Conservation (phyloP, 306 rosid genomes). For the Rosa chinensis region DNA sequence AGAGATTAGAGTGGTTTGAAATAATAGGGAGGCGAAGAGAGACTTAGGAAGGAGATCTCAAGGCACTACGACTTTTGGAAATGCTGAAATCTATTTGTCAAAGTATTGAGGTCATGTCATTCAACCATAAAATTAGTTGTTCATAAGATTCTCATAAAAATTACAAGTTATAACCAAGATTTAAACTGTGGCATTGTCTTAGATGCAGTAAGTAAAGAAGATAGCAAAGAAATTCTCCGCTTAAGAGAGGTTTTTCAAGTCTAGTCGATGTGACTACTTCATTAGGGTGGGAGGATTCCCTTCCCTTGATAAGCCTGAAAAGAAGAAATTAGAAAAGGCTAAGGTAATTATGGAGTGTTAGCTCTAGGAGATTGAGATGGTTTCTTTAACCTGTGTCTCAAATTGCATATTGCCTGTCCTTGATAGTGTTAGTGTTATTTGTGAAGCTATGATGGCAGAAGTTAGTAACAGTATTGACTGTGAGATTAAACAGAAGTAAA, state of each 20-base stretch:
- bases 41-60: background rate
- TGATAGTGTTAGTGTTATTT: background rate
- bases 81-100: background rate
- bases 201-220: background rate
- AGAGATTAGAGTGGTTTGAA: background rate
- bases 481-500: background rate
- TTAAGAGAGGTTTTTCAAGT: background rate
- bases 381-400: background rate
- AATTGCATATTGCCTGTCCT: background rate
- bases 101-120: background rate
- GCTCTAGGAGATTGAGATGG: background rate
- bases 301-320: background rate
- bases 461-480: background rate
- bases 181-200: background rate
- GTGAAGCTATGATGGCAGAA: background rate
- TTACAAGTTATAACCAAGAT: background rate
- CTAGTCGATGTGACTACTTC: background rate
- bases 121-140: background rate
- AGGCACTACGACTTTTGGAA: background rate
- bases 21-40: background rate
- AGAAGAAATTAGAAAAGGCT: background rate
- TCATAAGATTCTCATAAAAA: background rate
- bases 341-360: background rate
- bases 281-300: background rate
- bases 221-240: background rate